These are phyloP conservation scores for Intubia oerlemansii DNA, from an alignment of 2,329 filamentous ascomycete species.

Conservation along the genomic window DNA sequence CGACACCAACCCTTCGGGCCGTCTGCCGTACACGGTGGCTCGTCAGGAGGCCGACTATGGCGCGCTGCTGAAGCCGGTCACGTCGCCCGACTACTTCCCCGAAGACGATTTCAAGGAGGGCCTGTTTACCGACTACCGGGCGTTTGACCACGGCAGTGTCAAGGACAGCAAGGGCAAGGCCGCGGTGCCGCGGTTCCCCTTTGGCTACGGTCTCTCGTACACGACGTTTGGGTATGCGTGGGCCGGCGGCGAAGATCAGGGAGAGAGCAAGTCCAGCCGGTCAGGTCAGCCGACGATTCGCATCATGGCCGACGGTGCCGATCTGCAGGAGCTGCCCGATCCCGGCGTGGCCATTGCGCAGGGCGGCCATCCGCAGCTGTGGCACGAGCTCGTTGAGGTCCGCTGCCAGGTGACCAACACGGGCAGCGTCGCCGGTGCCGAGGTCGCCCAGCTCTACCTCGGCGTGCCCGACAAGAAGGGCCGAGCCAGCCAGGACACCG, in stretches of 20 bases:
- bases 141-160: constrained; percentile 41
- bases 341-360: constrained; percentile 3
- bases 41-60: constrained; percentile 19
- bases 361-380: constrained; percentile 13
- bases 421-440: constrained; percentile 11
- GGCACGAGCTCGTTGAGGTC: constrained; percentile 19
- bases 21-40: constrained; percentile 24
- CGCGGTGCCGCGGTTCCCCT: constrained; percentile 51
- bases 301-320: constrained; percentile 18
- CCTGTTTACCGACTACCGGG: constrained; percentile 55
- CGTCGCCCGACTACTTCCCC: constrained; percentile 16
- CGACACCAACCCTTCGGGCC: constrained; percentile 19
- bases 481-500: background rate
- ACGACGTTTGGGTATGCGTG: constrained; percentile 42
- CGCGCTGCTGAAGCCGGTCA: constrained; percentile 8
- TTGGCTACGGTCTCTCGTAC: constrained; percentile 58
- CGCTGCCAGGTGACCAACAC: constrained; percentile 18
- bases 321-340: constrained; percentile 1
- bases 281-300: constrained; percentile 32
- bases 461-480: constrained; percentile 7
- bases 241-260: constrained; percentile 23
- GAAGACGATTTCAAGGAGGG: constrained; percentile 55
- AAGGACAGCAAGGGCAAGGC: too few species aligned
- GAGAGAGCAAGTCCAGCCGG: too few species aligned
- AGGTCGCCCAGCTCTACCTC: constrained; percentile 11